Evolutionary conservation across 495 filamentous ascomycete genomes (phyloP).

Genomic region (Neurospora sublineolata): DNA sequence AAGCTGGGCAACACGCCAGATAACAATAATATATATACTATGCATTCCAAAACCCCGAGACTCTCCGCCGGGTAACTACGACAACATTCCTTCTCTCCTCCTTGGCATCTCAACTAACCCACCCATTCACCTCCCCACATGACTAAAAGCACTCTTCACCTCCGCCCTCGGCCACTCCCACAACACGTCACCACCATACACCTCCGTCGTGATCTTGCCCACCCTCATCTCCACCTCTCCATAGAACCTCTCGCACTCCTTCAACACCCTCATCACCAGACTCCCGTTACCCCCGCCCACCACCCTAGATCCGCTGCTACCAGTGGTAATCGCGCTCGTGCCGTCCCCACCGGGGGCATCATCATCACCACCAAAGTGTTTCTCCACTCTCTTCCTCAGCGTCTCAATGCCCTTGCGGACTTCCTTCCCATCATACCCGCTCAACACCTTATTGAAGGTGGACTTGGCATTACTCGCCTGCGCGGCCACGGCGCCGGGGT

Average conservation of each 20-base stretch:
- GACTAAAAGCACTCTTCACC: slow-evolving; percentile 39
- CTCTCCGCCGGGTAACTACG: neutral
- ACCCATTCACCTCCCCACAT: slow-evolving; percentile 24
- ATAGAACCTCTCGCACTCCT: slow-evolving; percentile 71
- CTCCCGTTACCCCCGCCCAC: slow-evolving; percentile 27
- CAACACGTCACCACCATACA: slow-evolving; percentile 43
- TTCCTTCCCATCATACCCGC: slow-evolving; percentile 69
- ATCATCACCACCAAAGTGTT: slow-evolving; percentile 86
- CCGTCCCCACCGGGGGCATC: slow-evolving; percentile 27
- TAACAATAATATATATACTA: neutral
- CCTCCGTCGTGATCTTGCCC: slow-evolving; percentile 46
- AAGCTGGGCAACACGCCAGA: neutral
- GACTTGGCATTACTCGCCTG: slow-evolving; percentile 69
- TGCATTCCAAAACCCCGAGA: neutral
- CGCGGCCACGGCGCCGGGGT: slow-evolving; percentile 42
- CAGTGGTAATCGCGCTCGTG: neutral
- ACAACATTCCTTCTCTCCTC: neutral
- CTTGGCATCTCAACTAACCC: neutral
- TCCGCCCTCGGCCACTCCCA: slow-evolving; percentile 45
- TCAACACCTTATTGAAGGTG: slow-evolving; percentile 73
- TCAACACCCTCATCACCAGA: slow-evolving; percentile 66
- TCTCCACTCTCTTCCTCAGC: slow-evolving; percentile 81
- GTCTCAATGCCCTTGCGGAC: slow-evolving; percentile 74
- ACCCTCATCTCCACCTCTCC: slow-evolving; percentile 60
- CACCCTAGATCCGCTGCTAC: neutral